Evolutionary conservation across 2,329 filamentous ascomycete genomes (phyloP), one percentile per base, ranked within the genome.

Genomic region (Ophiostoma sp.): DNA sequence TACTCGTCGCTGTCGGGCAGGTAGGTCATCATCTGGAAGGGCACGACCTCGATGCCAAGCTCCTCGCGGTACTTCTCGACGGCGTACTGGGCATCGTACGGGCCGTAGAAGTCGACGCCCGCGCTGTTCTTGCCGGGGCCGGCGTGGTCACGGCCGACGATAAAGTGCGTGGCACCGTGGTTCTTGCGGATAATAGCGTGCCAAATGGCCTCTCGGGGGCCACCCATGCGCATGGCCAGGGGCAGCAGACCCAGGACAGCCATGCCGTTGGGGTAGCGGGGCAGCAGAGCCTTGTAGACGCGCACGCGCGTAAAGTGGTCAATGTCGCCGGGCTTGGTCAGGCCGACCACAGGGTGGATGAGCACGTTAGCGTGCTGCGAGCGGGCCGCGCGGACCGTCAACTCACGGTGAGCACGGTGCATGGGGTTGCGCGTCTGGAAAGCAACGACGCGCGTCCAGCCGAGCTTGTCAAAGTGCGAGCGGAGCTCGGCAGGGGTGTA

Each of bases 171-270:
- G 66, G 95, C 94, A 80, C 96, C 96, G 86, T 98, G 95, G 85
- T 99, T 99, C 91, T 98, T 99, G 82, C 96, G 94, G 88, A 99
- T 99, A 80, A 99, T 97, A 81, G 96, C 96, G 87, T 99, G 96
- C 96, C 96, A 99, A 85, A 99, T 94, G 78, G 96, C 96, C 87
- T 99, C 96, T 78, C 96, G 93, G 76, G 96, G 96, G 79, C 96
- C 96, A 81, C 94, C 96, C 96, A 99, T 99, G 82, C 96, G 93
- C 96, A 99, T 99, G 79, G 96, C 96, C 77, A 99, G 89, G 74
- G 95, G 95, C 72, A 99, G 89, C 57, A 99, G 93, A 84, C 94
- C 95, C 77, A 99, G 90, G 52, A 97, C 94, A 74, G 96, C 96
- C 96, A 99, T 99, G 80, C 96, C 96, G 84, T 98, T 99, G 83